These are phyloP conservation scores for Diatrype stigma DNA, from an alignment of 2,329 filamentous ascomycete species.

Conservation along the genomic window DNA sequence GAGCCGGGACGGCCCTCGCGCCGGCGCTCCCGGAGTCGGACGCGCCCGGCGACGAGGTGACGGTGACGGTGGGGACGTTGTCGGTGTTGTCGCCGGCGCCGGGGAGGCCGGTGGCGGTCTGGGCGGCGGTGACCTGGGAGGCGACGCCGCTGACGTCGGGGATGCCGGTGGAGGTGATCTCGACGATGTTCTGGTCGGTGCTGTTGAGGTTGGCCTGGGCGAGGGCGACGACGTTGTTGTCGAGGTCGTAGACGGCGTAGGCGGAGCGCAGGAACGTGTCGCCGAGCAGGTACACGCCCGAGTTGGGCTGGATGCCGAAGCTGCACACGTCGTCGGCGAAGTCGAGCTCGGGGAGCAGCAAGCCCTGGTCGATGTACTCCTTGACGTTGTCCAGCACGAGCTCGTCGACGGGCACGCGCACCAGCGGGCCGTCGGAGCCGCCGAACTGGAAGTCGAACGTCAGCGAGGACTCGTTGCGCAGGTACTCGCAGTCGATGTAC, in stretches of 20 bases:
- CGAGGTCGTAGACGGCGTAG: conserved; percentile 54
- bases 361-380: conserved; percentile 15
- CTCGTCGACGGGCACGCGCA: conserved; percentile 30
- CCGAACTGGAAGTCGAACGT: conserved; percentile 39
- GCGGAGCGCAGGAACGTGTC: conserved; percentile 44
- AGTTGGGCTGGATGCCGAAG: conserved; percentile 47
- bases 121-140: conserved; percentile 25
- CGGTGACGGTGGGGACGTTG: conserved; percentile 7
- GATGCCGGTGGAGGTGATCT: conserved; percentile 38
- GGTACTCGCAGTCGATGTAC: conserved; percentile 37
- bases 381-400: conserved; percentile 36
- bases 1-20: conserved; percentile 12
- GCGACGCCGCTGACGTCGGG: conserved; percentile 41
- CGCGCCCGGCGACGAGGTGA: conserved; percentile 3
- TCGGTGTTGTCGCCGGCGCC: conserved; percentile 1
- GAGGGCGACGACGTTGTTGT: conserved; percentile 45
- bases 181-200: conserved; percentile 39
- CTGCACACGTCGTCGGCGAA: conserved; percentile 43
- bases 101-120: conserved; percentile 18
- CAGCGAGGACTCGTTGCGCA: conserved; percentile 25
- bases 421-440: conserved; percentile 26
- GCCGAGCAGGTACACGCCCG: conserved; percentile 38
- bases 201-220: conserved; percentile 50
- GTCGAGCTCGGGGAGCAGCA: conserved; percentile 27
- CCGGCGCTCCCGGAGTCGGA: conserved; percentile 16